Percentiles rank a stretch among this genome's conserved stretches.
These are phyloP conservation scores for Didymella exigua DNA, from an alignment of 2,329 filamentous ascomycete genomes.

Conservation along the genomic window DNA sequence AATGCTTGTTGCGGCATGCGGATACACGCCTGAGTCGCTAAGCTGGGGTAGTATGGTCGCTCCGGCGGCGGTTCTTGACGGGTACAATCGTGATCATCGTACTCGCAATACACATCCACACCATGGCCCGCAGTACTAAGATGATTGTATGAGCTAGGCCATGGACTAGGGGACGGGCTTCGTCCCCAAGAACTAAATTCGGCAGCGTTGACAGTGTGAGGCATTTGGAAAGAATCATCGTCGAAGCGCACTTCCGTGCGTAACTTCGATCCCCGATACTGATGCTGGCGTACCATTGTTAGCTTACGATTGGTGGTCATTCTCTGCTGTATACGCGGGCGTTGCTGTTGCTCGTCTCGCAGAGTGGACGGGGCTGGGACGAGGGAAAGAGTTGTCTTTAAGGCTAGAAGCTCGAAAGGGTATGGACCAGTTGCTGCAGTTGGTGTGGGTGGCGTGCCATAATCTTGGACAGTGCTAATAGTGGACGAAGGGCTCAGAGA, in stretches of 20 bases:
- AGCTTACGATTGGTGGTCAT: background rate
- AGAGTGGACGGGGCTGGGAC: background rate
- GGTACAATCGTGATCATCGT: background rate
- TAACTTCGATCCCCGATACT: background rate
- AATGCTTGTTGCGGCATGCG: background rate
- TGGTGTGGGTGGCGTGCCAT: background rate
- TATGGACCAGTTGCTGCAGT: background rate
- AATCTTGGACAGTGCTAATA: background rate
- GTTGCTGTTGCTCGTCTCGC: background rate
- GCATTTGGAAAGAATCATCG: background rate
- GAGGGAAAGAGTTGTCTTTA: background rate
- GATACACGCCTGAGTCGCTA: background rate
- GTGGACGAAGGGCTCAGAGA: background rate
- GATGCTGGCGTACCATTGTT: background rate
- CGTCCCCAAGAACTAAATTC: background rate
- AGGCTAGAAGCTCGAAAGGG: background rate
- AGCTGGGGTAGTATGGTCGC: background rate
- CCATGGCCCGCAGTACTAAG: background rate
- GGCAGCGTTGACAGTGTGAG: background rate
- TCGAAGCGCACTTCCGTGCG: background rate
- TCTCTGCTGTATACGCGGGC: background rate
- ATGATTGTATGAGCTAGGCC: background rate
- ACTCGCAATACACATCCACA: background rate
- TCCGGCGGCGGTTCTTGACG: background rate
- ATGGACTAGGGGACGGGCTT: background rate